phyloP scores from a whole-genome alignment of 768 basidiomycete genomes.

The Tulasnella sp. region DNA sequence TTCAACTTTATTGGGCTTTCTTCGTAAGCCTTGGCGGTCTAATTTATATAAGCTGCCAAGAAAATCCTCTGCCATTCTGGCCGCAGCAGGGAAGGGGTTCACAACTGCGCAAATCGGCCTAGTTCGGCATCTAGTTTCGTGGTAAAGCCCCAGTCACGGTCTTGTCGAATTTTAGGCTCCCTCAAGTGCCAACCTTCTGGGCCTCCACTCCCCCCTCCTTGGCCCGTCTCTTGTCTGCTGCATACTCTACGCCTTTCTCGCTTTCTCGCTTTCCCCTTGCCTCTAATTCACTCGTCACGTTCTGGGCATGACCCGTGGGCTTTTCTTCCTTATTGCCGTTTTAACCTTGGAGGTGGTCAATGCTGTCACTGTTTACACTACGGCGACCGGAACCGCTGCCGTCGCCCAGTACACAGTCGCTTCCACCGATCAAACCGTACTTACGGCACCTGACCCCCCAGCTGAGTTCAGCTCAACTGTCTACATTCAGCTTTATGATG shows the following conservation, averaged over 20 bases:
- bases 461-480: background rate
- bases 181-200: background rate
- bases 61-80: background rate
- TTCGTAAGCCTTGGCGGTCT: background rate
- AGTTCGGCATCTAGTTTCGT: background rate
- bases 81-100: background rate
- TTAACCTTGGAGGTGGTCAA: background rate
- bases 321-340: background rate
- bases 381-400: background rate
- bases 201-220: background rate
- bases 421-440: background rate
- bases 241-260: background rate
- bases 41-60: background rate
- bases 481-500: background rate
- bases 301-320: background rate
- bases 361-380: slow-evolving; percentile 3
- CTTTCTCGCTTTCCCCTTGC: background rate
- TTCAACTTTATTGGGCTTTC: background rate
- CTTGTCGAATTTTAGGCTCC: background rate
- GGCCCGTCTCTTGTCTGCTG: background rate
- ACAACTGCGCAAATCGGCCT: background rate
- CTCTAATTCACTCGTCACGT: background rate
- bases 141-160: background rate
- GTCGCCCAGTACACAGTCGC: background rate
- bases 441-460: background rate